These are phyloP conservation scores for Penicillium parvum DNA, from an alignment of 495 filamentous ascomycete genomes.

Conservation along the genomic window DNA sequence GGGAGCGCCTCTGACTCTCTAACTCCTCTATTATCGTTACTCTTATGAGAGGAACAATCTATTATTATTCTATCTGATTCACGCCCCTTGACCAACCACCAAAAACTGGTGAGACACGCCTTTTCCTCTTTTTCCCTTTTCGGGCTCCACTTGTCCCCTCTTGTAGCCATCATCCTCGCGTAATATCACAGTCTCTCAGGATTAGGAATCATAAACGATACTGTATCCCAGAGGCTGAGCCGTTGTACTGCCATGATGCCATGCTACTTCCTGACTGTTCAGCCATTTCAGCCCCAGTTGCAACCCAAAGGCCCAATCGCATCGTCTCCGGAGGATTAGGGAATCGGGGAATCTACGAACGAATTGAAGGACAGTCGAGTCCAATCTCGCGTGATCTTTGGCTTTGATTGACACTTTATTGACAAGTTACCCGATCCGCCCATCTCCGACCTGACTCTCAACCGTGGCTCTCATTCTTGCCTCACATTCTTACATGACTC, in stretches of 20 bases:
- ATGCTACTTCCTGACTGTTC: conserved; percentile 1
- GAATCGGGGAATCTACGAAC: too few relatives aligned
- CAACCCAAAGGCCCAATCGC: conserved; percentile 19
- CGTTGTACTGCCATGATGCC: conserved; percentile 1
- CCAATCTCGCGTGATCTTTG: conserved; percentile 5
- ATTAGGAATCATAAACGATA: not conserved
- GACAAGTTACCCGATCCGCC: conserved; percentile 22
- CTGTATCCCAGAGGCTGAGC: conserved; percentile 4
- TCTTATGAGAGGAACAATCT: too few relatives aligned
- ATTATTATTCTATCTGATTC: too few relatives aligned
- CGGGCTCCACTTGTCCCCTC: conserved; percentile 1
- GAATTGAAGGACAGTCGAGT: too few relatives aligned
- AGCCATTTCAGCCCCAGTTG: conserved; percentile 16
- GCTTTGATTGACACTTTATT: too few relatives aligned
- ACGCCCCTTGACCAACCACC: conserved; percentile 3
- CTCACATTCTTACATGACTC: not conserved
- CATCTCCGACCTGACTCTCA: conserved; percentile 4
- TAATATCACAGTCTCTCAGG: conserved; percentile 9
- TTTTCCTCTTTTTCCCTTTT: not conserved
- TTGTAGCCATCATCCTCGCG: conserved; percentile 22
- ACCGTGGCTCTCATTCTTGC: conserved; percentile 3
- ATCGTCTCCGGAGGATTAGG: conserved; percentile 16
- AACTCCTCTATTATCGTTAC: not conserved
- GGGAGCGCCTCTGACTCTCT: not conserved
- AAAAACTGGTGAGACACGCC: conserved; percentile 14